phyloP scores from a whole-genome alignment of 2,329 filamentous ascomycete genomes.

The Fusarium sp. region DNA sequence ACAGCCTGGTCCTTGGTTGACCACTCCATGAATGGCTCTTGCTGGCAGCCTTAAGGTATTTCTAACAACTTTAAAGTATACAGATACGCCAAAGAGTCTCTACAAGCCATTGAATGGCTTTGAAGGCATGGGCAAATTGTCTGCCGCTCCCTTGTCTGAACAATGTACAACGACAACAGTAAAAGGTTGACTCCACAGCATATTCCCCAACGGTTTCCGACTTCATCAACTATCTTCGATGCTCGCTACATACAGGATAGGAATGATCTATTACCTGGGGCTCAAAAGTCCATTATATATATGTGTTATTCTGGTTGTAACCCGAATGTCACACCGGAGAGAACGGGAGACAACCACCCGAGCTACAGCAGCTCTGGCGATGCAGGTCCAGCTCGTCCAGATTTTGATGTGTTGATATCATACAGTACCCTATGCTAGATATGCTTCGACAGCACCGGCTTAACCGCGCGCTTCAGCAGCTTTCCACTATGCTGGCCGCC shows the following conservation, averaged over 20 bases:
- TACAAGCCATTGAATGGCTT: not conserved
- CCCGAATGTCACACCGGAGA: not conserved
- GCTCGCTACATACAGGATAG: not conserved
- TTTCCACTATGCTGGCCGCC: no score
- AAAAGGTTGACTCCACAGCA: not conserved
- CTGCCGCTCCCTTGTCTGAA: not conserved
- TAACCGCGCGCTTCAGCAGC: not conserved
- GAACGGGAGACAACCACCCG: not conserved
- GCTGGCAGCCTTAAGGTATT: not conserved
- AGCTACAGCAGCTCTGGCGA: not conserved
- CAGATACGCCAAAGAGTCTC: not conserved
- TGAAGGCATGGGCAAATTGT: no score
- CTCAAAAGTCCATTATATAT: not conserved
- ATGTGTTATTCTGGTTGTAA: no score
- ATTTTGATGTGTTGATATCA: not conserved
- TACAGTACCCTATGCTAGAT: not conserved
- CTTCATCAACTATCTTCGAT: not conserved
- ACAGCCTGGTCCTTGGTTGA: not conserved
- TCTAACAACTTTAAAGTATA: not conserved
- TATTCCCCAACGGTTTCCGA: not conserved
- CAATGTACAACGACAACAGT: not conserved
- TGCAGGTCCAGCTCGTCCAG: not conserved
- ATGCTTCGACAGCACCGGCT: not conserved
- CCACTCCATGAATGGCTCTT: no score
- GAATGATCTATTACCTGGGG: rapidly evolving